These are phyloP conservation scores for Ganoderma lucidum DNA, from an alignment of 1,284 basidiomycete genomes.

Conservation along the genomic window DNA sequence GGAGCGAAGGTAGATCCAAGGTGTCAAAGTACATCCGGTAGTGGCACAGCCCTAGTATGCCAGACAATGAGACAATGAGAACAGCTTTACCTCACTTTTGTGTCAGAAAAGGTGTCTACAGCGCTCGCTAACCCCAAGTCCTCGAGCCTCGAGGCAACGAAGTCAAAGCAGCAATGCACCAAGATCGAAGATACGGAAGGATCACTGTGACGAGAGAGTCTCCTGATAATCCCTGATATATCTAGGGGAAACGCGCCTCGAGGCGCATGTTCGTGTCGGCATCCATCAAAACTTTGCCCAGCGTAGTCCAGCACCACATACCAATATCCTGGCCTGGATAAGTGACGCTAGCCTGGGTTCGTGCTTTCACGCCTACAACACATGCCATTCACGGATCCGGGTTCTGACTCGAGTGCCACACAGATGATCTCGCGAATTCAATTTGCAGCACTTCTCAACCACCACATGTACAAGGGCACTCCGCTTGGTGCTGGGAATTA, in stretches of 20 bases:
- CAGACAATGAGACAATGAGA: not conserved
- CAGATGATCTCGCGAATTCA: not conserved
- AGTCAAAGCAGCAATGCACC: not conserved
- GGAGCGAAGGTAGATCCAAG: not conserved
- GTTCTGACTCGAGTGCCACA: slow-evolving; percentile 12
- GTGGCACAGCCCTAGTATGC: not conserved
- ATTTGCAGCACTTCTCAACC: slow-evolving; percentile 9
- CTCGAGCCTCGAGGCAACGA: not conserved
- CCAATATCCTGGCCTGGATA: not conserved
- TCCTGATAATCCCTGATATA: slow-evolving; percentile 10
- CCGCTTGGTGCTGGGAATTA: slow-evolving; percentile 15
- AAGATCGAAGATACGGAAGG: slow-evolving; percentile 17
- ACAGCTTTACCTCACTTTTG: not conserved
- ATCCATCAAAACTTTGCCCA: slow-evolving; percentile 1
- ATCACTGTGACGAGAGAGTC: slow-evolving; percentile 13
- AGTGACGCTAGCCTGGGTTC: not conserved
- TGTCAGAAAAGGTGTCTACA: not conserved
- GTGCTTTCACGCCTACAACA: not conserved
- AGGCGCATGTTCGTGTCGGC: slow-evolving; percentile 14
- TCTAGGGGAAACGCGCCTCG: slow-evolving; percentile 15
- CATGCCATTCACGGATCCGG: not conserved
- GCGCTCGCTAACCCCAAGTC: not conserved
- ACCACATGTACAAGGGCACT: slow-evolving; percentile 22
- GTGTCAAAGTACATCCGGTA: not conserved
- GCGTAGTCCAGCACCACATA: too few species aligned